These are phyloP conservation scores for Erythrophleum ivorense DNA, from an alignment of 331 rosid species.

Conservation along the genomic window DNA sequence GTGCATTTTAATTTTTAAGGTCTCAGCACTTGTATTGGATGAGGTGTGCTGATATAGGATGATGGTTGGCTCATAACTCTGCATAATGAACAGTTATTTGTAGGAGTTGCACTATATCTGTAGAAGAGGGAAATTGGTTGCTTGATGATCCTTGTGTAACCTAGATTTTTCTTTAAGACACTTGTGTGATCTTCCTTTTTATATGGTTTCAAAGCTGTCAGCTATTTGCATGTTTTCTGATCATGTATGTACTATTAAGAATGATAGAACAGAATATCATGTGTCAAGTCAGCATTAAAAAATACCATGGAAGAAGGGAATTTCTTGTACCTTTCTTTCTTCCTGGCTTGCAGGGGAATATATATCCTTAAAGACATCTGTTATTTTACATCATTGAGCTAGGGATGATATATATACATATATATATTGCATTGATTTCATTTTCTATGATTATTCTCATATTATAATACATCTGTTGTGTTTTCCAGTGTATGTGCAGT, in stretches of 20 bases:
- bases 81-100: background rate
- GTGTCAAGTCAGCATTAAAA: background rate
- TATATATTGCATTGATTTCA: constrained; percentile 6
- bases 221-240: constrained; percentile 3
- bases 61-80: constrained; percentile 23
- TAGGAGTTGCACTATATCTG: background rate
- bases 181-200: too few species aligned
- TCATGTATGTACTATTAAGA: too few species aligned
- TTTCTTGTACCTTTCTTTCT: constrained; percentile 2
- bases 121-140: constrained; percentile 2
- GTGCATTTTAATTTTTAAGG: constrained; percentile 1
- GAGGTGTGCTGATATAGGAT: constrained; percentile 19
- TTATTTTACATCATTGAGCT: background rate
- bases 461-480: constrained; percentile 31
- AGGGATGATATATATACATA: background rate
- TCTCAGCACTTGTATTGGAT: constrained; percentile 19
- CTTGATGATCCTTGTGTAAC: constrained; percentile 4
- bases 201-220: constrained; percentile 26
- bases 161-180: constrained; percentile 1
- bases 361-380: background rate
- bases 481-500: constrained; percentile 89
- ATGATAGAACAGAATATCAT: background rate
- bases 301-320: background rate
- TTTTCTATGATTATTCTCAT: constrained; percentile 30
- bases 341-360: constrained; percentile 1